Conservation (phyloP, 768 basidiomycete genomes). For the Suillus alpinus region DNA sequence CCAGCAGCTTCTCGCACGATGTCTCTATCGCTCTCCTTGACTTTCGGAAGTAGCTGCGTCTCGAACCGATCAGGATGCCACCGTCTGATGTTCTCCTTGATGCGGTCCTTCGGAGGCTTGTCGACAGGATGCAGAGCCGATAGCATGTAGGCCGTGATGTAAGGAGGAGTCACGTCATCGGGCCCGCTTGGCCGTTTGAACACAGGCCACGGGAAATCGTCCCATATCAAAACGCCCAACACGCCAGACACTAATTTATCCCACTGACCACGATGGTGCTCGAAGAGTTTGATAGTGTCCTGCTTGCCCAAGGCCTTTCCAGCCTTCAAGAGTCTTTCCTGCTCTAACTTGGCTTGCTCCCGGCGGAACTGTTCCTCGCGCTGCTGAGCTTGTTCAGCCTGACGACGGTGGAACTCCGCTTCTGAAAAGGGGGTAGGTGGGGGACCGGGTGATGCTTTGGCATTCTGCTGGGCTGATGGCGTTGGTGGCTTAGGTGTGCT, state of each 20-base stretch:
- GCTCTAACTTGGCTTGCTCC: slow-evolving; percentile 60
- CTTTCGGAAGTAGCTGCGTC: slow-evolving; percentile 61
- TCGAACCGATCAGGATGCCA: slow-evolving; percentile 89
- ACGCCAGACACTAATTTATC: slow-evolving; percentile 31
- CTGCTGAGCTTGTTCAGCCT: slow-evolving; percentile 58
- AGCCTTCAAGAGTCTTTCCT: slow-evolving; percentile 38
- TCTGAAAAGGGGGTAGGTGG: slow-evolving; percentile 34
- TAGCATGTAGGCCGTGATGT: slow-evolving; percentile 60
- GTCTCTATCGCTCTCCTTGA: slow-evolving; percentile 60
- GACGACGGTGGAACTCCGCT: slow-evolving; percentile 60
- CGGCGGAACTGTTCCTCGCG: slow-evolving; percentile 69
- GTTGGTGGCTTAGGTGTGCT: slow-evolving; percentile 25
- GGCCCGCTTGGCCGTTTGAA: slow-evolving; percentile 51
- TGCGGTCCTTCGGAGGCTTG: slow-evolving; percentile 61
- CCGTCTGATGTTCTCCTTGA: slow-evolving; percentile 69
- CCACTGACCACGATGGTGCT: slow-evolving; percentile 65
- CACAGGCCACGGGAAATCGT: slow-evolving; percentile 74
- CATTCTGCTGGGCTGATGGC: slow-evolving; percentile 19
- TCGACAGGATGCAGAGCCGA: slow-evolving; percentile 53
- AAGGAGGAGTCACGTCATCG: slow-evolving; percentile 57
- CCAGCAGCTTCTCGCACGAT: slow-evolving; percentile 73
- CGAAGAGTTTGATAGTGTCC: slow-evolving; percentile 53
- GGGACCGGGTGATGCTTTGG: slow-evolving; percentile 21
- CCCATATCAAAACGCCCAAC: slow-evolving; percentile 51
- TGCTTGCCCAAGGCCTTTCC: slow-evolving; percentile 55